A percentile compares a stretch with the other conserved stretches of the same genome.
phyloP scores from a whole-genome alignment of 2,329 filamentous ascomycete species.

The Xylaria sp. region DNA sequence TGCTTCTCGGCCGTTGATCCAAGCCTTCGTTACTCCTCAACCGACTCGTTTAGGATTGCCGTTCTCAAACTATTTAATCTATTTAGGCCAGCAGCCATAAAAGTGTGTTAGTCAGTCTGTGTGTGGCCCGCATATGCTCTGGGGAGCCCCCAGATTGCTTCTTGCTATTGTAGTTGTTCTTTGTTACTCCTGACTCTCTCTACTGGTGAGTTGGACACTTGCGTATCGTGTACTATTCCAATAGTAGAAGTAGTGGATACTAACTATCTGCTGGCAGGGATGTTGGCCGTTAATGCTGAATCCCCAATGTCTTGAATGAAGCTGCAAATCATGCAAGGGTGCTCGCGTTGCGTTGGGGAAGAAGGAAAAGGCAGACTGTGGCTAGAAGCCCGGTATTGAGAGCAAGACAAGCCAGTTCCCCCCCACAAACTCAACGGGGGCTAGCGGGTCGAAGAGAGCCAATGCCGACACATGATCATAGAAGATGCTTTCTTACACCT shows the following conservation, averaged over 20 bases:
- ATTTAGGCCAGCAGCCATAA: constrained; percentile 27
- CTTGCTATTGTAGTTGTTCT: constrained; percentile 16
- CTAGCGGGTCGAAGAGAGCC: constrained; percentile 37
- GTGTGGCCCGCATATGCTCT: constrained; percentile 28
- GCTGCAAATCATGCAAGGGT: constrained; percentile 49
- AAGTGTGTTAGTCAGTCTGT: constrained; percentile 1
- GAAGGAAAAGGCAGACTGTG: constrained; percentile 36
- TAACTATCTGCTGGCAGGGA: constrained; percentile 43
- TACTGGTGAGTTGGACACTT: constrained; percentile 41
- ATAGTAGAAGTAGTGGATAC: constrained; percentile 38
- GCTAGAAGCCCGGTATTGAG: constrained; percentile 29
- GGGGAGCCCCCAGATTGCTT: constrained; percentile 27
- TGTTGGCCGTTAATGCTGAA: constrained; percentile 46
- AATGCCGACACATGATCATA: constrained; percentile 28
- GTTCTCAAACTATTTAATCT: constrained; percentile 31
- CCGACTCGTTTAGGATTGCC: constrained; percentile 39
- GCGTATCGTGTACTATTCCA: constrained; percentile 41
- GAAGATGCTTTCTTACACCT: constrained; percentile 22
- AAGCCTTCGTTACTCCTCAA: constrained; percentile 26
- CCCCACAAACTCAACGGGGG: constrained; percentile 43
- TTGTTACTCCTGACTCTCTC: constrained; percentile 27
- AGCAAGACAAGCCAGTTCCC: constrained; percentile 30
- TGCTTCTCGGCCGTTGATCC: constrained; percentile 39
- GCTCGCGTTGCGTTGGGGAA: constrained; percentile 34
- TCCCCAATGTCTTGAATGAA: constrained; percentile 45